phyloP scores from a whole-genome alignment of 2,329 filamentous ascomycete genomes.

The Cercospora canescens region DNA sequence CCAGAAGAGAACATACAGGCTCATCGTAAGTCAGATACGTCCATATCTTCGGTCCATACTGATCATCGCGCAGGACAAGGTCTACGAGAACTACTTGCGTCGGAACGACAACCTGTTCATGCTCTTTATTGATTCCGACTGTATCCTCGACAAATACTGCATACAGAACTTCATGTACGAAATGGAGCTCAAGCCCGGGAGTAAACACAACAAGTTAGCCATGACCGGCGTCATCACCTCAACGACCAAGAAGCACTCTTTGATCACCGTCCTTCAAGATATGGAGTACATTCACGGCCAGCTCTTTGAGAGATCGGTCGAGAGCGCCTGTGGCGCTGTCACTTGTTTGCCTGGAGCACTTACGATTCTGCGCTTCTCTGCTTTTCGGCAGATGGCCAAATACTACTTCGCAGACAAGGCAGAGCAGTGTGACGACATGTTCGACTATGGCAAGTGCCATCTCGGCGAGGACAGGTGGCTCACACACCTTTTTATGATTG shows the following conservation, averaged over 20 bases:
- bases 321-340: constrained; percentile 90
- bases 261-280: constrained; percentile 91
- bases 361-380: constrained; percentile 93
- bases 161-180: constrained; percentile 98
- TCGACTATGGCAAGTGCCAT: constrained; percentile 95
- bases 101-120: constrained; percentile 91
- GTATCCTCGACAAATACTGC: constrained; percentile 86
- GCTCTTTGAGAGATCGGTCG: constrained; percentile 91
- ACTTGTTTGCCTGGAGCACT: constrained; percentile 94
- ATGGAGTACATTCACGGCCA: constrained; percentile 99
- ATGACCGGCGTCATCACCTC: constrained; percentile 98
- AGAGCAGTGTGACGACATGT: constrained; percentile 91
- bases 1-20: constrained; percentile 87
- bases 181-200: constrained; percentile 95
- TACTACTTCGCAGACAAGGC: constrained; percentile 98
- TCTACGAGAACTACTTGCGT: constrained; percentile 84
- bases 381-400: constrained; percentile 94
- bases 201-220: constrained; percentile 87
- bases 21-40: constrained; percentile 55
- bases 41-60: background rate
- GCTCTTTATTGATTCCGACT: constrained; percentile 96
- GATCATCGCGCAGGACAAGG: constrained; percentile 60
- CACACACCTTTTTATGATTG: constrained; percentile 98
- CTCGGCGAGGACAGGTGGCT: constrained; percentile 95
- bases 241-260: constrained; percentile 81